Base-by-base conservation (phyloP, 306 rosid species). In the Corylus americana region DNA sequence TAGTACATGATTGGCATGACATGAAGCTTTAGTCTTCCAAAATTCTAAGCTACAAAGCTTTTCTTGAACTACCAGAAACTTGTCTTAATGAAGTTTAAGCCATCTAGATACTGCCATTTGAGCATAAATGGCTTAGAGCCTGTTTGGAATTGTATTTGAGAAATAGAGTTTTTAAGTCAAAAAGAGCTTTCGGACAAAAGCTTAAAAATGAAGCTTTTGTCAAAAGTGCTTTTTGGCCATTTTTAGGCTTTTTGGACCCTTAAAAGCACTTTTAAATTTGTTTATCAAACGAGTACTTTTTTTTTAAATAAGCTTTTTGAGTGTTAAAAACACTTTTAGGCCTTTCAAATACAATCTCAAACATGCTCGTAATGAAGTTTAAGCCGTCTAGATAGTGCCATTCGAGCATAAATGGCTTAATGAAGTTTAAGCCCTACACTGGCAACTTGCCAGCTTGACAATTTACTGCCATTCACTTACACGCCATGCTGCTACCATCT, bases 11-110 rank as follows among this genome's bases (percentile, higher is more conserved):
- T 67, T 39, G 16, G 13, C 27, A 67, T 18, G 72, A 44, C 72
- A 68, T 42, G 72, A 68, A 68, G 3, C 16, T 22, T n/a, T 68
- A 42, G 72, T 42, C 72, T 68, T 42, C 29, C 72, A 42, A 39
- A 42, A 68, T 9, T 10, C 27, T n/a, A 9, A 31, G 70, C 70
- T 63, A 14, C 70, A 14, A 63, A 18, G n/a, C 48, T 44, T 1
- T n/a, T 68, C 44, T 62, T 12, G 69, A 27, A 62, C 18, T 13
- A 11, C 68, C 45, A 29, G 29, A 29, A 62, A 11, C 16, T 29
- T 22, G 44, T 62, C 44, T 1, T 62, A 62, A 27, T 12, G 42
- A 29, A 29, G 17, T 12, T 29, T 12, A 62, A 29, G 31, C 72
- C 25, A 68, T 42, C 2, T 18, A 9, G 50, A 17, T 68, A n/a